phyloP scores from a whole-genome alignment of 179 eudicot species.

The Silene vulgaris region DNA sequence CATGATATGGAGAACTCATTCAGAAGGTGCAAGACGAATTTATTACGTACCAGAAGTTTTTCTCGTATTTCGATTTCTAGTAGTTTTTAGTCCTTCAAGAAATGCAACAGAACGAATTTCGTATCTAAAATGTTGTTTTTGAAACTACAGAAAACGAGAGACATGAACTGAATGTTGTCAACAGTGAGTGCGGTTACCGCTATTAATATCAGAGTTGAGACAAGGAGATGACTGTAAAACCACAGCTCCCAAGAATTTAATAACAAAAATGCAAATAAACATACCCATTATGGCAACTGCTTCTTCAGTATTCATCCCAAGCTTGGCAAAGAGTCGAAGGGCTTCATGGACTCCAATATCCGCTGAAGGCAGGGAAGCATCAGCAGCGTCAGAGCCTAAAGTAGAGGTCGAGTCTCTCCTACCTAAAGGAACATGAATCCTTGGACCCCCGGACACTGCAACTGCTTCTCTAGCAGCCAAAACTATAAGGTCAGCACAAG shows the following conservation, averaged over 20 bases:
- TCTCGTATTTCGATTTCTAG: neutral
- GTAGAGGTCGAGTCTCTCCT: constrained; percentile 32
- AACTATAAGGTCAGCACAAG: constrained; percentile 33
- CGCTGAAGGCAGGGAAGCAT: constrained; percentile 31
- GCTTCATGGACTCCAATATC: constrained; percentile 28
- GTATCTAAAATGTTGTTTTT: no score
- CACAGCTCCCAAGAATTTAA: neutral
- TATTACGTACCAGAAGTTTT: neutral
- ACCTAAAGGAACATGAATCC: constrained; percentile 29
- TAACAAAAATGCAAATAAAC: constrained; percentile 8
- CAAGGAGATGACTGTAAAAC: neutral
- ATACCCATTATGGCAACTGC: constrained; percentile 36
- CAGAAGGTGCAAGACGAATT: no score
- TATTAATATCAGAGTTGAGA: neutral
- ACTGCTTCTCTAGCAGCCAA: constrained; percentile 36
- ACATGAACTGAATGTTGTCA: neutral
- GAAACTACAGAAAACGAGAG: neutral
- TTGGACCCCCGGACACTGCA: constrained; percentile 30
- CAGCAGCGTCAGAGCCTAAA: constrained; percentile 26
- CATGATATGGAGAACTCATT: neutral
- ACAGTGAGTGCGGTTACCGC: neutral
- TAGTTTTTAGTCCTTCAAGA: neutral
- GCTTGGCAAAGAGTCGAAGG: constrained; percentile 28
- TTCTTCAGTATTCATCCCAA: constrained; percentile 29
- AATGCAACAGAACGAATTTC: neutral